Base-by-base conservation (phyloP, 1,284 basidiomycete species). In the Tylopilus sp. region DNA sequence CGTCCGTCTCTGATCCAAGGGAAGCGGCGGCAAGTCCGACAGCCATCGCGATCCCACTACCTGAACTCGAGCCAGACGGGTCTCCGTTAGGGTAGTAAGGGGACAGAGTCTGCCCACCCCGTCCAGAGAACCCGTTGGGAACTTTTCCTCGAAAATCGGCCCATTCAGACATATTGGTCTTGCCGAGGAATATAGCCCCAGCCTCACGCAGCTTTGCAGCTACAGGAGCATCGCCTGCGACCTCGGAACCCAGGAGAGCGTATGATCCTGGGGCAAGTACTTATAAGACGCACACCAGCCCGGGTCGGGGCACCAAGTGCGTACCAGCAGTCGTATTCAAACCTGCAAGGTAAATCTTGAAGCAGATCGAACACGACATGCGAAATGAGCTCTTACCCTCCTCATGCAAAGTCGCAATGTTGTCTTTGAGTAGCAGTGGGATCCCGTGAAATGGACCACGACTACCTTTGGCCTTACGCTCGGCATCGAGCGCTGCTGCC, bases 401-500 rank as follows among this genome's bases (percentile, higher is more conserved):
- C 37, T 66, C 60, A 15, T 65, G 61, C n/a, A 67, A 33, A 26
- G 63, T 62, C 10, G 59, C 63, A 18, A 66, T 64, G 44, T 63
- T 67, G 46, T 57, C 56, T 40, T 68, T 65, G 51, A 89, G 59
- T 3, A 88, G 63, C 36, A 88, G 71, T 0, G 84, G 85, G 24
- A 88, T 86, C 0, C 86, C 86, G 59, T 88, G 85, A 44, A 88
- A 63, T 1, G 66, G 60, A 6, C 83, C 73, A 15, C 82, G 73
- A 14, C 71, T 68, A 1, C 81, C 79, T 2, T 61, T 69, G 1
- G 34, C 35, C 38, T 66, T 68, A 7, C 85, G 72, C 59, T 86
- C 84, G 0, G 57, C 53, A 53, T 87, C 85, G 8, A 85, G 68
- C 2, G 60, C 66, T 2, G 71, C 74, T 6, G 82, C 82, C 59